phyloP scores from a whole-genome alignment of 2,329 filamentous ascomycete species.

The Nigrospora oryzae region DNA sequence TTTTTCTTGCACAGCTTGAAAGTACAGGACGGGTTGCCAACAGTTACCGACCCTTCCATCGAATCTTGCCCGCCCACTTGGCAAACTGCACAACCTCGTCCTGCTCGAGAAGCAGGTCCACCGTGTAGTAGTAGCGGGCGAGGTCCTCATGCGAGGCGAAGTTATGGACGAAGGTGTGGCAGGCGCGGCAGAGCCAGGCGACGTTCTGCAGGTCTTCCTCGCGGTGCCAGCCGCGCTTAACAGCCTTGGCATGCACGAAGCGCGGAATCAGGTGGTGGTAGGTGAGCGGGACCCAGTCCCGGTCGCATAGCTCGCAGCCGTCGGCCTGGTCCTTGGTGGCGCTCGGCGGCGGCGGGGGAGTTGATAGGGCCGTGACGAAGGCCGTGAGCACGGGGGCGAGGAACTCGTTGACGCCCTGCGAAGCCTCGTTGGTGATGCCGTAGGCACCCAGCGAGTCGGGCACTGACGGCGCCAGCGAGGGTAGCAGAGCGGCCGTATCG shows the following conservation, averaged over 20 bases:
- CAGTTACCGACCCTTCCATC: conserved; percentile 53
- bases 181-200: conserved; percentile 79
- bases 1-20: too few species aligned
- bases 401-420: conserved; percentile 42
- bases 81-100: conserved; percentile 67
- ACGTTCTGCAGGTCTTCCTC: conserved; percentile 70
- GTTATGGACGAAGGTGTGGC: conserved; percentile 74
- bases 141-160: conserved; percentile 71
- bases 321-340: conserved; percentile 41
- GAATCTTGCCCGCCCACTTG: conserved; percentile 61
- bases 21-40: too few species aligned
- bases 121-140: conserved; percentile 62
- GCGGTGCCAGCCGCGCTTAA: conserved; percentile 73
- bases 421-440: conserved; percentile 41
- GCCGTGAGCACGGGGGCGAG: conserved; percentile 53
- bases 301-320: conserved; percentile 68
- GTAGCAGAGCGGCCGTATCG: conserved; percentile 41
- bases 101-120: conserved; percentile 61
- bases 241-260: conserved; percentile 64
- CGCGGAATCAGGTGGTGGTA: conserved; percentile 86
- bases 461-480: conserved; percentile 48
- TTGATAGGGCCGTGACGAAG: conserved; percentile 50
- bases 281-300: conserved; percentile 66
- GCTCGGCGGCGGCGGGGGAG: conserved; percentile 55
- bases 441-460: conserved; percentile 63